Evolutionary conservation across 2,329 filamentous ascomycete species (phyloP), one percentile per base, ranked within the genome.

Genomic region (Alternaria alternata): DNA sequence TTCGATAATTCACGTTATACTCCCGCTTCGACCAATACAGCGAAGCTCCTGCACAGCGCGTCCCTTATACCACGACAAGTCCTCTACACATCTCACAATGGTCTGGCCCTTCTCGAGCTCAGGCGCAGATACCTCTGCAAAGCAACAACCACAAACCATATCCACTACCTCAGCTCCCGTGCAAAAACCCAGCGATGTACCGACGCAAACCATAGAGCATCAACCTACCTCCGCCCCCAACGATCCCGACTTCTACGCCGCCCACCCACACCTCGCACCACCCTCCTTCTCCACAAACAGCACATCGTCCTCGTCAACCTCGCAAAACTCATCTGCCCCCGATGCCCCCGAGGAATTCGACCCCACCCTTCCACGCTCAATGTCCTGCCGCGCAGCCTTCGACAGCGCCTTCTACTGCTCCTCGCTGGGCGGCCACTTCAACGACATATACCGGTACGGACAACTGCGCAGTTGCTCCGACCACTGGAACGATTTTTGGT

Each of bases 331-430:
- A 16, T 36, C 59, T 28, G 7, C 53, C 4, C 4, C 52, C 7
- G 8, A 24, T 6, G 42, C 62, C 54, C 53, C 64, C 18, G 56
- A 65, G n/a, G 62, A 62, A 42, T 53, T 65, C 59, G 64, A 72
- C 59, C 65, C 71, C 59, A 71, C 64, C 54, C 91, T 95, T 63
- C 92, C 93, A 0, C 89, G 88, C 42, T 88, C 85, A 53, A 95
- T 98, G 90, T 94, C 91, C 73, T 98, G 95, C 83, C 90, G 92
- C 52, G 86, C 90, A 62, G 91, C 93, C 69, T 98, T 99, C 81
- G 95, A 99, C 82, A 86, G 88, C 65, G 94, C 94, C 61, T 97
- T 94, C 86, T 92, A 94, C 84, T 99, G 95, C 85, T 92, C 95
- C 76, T 93, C 91, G 0, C 84, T 97, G 8, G 94, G 93, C 54